These are phyloP conservation scores for Calycina marina DNA, from an alignment of 2,329 filamentous ascomycete genomes.

Conservation along the genomic window DNA sequence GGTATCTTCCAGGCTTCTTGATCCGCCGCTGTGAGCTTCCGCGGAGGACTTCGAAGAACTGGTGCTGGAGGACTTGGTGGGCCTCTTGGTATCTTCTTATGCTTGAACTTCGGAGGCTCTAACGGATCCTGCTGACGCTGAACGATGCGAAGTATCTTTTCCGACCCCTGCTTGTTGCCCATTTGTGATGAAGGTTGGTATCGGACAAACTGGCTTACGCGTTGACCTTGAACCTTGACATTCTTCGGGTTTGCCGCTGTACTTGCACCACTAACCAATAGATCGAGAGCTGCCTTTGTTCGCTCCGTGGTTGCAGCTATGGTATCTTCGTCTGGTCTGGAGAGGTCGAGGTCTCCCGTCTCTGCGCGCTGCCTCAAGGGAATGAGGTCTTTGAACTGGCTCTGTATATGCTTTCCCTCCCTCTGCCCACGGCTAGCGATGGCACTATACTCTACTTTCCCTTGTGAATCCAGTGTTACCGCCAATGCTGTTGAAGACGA, in stretches of 20 bases:
- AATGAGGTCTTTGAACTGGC: slow-evolving; percentile 94
- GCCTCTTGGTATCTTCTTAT: slow-evolving; percentile 92
- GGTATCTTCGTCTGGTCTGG: slow-evolving; percentile 71
- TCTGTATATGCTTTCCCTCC: slow-evolving; percentile 74
- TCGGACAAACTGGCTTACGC: slow-evolving; percentile 83
- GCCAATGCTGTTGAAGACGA: slow-evolving; percentile 72
- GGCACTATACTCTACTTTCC: slow-evolving; percentile 92
- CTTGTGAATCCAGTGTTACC: slow-evolving; percentile 81
- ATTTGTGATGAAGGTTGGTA: slow-evolving; percentile 97
- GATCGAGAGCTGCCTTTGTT: slow-evolving; percentile 74
- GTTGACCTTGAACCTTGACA: slow-evolving; percentile 64
- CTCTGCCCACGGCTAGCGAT: slow-evolving; percentile 82
- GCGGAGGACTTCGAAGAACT: slow-evolving; percentile 84
- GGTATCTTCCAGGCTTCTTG: slow-evolving; percentile 92
- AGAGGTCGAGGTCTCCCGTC: slow-evolving; percentile 78
- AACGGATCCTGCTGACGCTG: slow-evolving; percentile 86
- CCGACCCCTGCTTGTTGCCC: slow-evolving; percentile 74
- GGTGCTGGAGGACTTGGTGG: slow-evolving; percentile 87
- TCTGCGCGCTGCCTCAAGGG: slow-evolving; percentile 85
- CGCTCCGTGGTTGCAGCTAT: slow-evolving; percentile 73
- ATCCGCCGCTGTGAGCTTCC: slow-evolving; percentile 91
- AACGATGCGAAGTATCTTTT: slow-evolving; percentile 97
- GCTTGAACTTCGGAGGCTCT: slow-evolving; percentile 97
- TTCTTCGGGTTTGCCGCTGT: slow-evolving; percentile 94
- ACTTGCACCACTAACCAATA: slow-evolving; percentile 70